Evolutionary conservation across 331 rosid species (phyloP).

Genomic region (Quercus tomentella): DNA sequence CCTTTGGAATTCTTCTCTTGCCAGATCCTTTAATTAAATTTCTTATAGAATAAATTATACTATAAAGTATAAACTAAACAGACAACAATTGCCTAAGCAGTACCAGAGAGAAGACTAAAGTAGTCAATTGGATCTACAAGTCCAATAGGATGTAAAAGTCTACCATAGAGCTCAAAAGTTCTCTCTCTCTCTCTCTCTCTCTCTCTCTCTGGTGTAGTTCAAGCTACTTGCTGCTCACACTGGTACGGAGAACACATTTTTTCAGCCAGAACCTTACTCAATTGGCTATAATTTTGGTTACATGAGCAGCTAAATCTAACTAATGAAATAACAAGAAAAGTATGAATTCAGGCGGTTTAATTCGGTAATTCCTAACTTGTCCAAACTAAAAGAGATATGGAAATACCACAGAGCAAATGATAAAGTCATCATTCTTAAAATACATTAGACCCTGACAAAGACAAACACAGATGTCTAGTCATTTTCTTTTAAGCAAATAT

Average conservation of each 20-base stretch:
- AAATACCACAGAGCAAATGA: neutral
- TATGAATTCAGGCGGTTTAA: neutral
- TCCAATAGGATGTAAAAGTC: neutral
- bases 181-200: no score
- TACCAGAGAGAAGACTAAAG: neutral
- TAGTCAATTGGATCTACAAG: neutral
- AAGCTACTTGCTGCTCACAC: neutral
- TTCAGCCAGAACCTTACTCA: neutral
- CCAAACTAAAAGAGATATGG: neutral
- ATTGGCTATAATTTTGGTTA: neutral
- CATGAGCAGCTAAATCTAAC: neutral
- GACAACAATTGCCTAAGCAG: neutral
- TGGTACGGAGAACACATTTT: neutral
- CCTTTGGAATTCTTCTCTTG: neutral
- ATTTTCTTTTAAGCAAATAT: neutral
- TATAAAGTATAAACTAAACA: neutral
- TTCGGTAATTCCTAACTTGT: neutral
- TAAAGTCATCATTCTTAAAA: neutral
- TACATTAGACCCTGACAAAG: neutral
- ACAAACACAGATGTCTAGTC: neutral
- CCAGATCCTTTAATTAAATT: neutral
- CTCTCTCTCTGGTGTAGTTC: neutral
- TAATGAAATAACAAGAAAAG: neutral
- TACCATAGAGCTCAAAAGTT: no score
- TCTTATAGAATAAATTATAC: neutral